phyloP scores from a whole-genome alignment of 768 basidiomycete genomes.

The Suillus luteus region DNA sequence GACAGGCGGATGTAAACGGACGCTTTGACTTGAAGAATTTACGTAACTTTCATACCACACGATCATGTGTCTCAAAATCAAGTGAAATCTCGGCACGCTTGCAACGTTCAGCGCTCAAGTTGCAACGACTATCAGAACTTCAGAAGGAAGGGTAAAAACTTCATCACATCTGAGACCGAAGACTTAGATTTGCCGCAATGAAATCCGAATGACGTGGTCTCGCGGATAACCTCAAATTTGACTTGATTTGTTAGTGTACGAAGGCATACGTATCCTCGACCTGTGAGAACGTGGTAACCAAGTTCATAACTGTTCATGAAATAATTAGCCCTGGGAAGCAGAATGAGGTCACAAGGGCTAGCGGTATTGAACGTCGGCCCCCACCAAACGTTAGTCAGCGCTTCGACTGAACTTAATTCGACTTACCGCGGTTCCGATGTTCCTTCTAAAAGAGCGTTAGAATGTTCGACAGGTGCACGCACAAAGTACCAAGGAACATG shows the following conservation, averaged over 20 bases:
- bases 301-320: not conserved
- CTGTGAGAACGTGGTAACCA: slow-evolving; percentile 10
- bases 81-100: not conserved
- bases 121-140: too few relatives aligned
- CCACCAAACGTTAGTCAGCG: not conserved
- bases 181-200: not conserved
- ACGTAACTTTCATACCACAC: slow-evolving; percentile 11
- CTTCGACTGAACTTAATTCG: not conserved
- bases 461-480: not conserved
- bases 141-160: not conserved
- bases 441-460: not conserved
- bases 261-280: not conserved
- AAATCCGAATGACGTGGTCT: not conserved
- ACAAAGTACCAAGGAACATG: not conserved
- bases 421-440: not conserved
- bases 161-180: too few relatives aligned
- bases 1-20: slow-evolving; percentile 6
- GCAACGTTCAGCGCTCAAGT: too few relatives aligned
- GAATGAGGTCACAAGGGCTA: slow-evolving; percentile 6
- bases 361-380: not conserved
- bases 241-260: not conserved
- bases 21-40: slow-evolving; percentile 3
- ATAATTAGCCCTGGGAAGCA: not conserved
- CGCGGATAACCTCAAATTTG: slow-evolving; percentile 1
- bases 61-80: not conserved